Evolutionary conservation across 1,284 basidiomycete species (phyloP).

Genomic region (Sporisorium scitamineum): DNA sequence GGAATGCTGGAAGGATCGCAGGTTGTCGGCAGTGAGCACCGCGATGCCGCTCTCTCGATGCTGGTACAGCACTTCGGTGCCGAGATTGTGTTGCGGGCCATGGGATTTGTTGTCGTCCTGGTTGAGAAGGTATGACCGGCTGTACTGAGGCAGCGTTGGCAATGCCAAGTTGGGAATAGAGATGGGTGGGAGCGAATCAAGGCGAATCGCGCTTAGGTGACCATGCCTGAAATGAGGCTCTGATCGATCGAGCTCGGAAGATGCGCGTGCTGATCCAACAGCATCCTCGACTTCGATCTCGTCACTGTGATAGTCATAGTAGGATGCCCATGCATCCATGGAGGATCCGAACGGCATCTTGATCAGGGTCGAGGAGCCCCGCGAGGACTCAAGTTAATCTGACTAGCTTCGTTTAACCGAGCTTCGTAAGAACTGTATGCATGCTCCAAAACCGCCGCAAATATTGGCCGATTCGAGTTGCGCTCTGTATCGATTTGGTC

Average conservation of each 20-base stretch:
- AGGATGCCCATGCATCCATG: slow-evolving; percentile 48
- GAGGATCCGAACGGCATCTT: slow-evolving; percentile 49
- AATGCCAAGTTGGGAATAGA: slow-evolving; percentile 5
- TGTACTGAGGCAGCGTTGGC: slow-evolving; percentile 2
- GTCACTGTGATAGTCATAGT: slow-evolving; percentile 21
- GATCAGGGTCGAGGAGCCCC: neutral
- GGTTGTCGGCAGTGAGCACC: neutral
- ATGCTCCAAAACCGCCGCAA: neutral
- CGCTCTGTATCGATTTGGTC: neutral
- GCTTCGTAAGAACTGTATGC: neutral
- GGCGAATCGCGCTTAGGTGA: slow-evolving; percentile 4
- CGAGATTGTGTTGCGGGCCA: neutral
- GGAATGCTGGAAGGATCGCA: neutral
- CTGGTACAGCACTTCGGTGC: neutral
- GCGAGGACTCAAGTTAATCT: too few species aligned
- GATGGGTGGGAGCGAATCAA: slow-evolving; percentile 6
- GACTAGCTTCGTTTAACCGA: too few species aligned
- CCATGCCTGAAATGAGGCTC: neutral
- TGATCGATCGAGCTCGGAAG: slow-evolving; percentile 22
- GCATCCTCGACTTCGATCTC: slow-evolving; percentile 14
- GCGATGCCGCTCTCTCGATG: neutral
- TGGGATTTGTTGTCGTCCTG: neutral
- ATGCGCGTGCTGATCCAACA: slow-evolving; percentile 23
- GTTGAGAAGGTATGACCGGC: neutral
- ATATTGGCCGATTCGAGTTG: too few species aligned